A percentile compares a stretch with the other conserved stretches of the same genome.
Evolutionary conservation across 768 basidiomycete genomes (phyloP).

Genomic region (Leucosporidium creatinivorum): DNA sequence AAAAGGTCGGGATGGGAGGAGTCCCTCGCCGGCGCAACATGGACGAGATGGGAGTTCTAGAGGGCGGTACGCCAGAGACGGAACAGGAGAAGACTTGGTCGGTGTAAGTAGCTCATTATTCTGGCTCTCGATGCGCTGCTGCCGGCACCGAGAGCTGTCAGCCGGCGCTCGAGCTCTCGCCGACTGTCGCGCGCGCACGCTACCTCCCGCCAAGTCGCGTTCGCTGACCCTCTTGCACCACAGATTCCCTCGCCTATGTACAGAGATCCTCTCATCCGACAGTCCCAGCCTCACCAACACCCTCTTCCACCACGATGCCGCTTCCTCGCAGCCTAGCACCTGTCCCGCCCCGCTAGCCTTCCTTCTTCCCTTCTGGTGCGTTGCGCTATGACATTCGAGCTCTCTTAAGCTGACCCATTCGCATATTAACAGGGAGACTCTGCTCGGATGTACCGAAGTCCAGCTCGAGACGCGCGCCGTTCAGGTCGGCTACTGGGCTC

Average conservation of each 20-base stretch:
- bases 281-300: slow-evolving; percentile 93
- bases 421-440: slow-evolving; percentile 15
- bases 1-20: slow-evolving; percentile 26
- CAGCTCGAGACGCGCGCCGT: slow-evolving; percentile 80
- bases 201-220: neutral
- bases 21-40: slow-evolving; percentile 17
- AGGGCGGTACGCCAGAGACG: slow-evolving; percentile 8
- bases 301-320: slow-evolving; percentile 50
- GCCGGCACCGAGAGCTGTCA: neutral
- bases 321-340: slow-evolving; percentile 21
- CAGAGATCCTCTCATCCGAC: slow-evolving; percentile 91
- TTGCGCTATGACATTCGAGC: neutral
- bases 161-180: neutral
- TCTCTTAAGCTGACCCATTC: neutral
- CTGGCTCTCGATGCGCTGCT: neutral
- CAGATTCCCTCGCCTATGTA: slow-evolving; percentile 86
- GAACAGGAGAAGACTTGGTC: slow-evolving; percentile 13
- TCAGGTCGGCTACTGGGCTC: slow-evolving; percentile 87
- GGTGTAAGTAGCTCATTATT: slow-evolving; percentile 5
- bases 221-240: no score
- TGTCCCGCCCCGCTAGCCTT: slow-evolving; percentile 17
- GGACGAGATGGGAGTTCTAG: neutral
- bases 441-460: slow-evolving; percentile 68
- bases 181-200: slow-evolving; percentile 2
- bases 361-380: slow-evolving; percentile 26